Base-by-base conservation (phyloP, 805 yeast species). In the Dipodascopsis tothii region DNA sequence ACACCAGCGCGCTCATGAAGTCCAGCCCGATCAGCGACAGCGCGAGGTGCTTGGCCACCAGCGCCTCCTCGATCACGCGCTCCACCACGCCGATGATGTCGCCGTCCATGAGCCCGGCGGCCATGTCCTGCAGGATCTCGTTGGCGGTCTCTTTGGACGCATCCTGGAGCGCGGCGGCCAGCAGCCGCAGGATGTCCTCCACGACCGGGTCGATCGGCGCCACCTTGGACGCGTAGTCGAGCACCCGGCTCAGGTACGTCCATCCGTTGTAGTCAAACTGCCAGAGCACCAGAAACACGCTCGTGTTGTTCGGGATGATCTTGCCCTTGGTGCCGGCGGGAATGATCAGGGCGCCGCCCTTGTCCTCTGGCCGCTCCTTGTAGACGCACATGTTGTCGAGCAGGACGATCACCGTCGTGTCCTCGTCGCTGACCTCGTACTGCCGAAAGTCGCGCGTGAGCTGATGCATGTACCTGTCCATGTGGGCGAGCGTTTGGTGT, bases 231-330 rank as follows among this genome's bases (percentile, higher is more conserved):
- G 81, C 62, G 51, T 81, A 81, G 52, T 83, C 87, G 25, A 88
- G 61, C 0, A 84, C 65, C 55, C 94, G 72, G 1, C 96, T 96
- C 16, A 90, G 55, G 21, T 83, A 63, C 0, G 94, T 74, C 95
- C 96, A 87, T 1, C 96, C 96, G 57, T 80, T 84, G 59, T 80
- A 86, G 3, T 72, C 71, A 58, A 81, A 76, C 21, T 80, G 65
- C 65, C 92, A 87, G 19, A 85, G 72, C 2, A 83, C 82, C 6
- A 65, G 53, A 5, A 64, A 59, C 21, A 63, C 56, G 18, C 40
- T 62, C 11, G 66, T 62, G 2, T 65, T 57, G 3, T 75, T 69
- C 0, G 85, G 79, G 23, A 88, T 62, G 2, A 84, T 62, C 52
- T 81, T 80, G 2, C 90, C 96, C 43, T 69, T 74, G 0, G 95